Base-by-base conservation (phyloP, 2,329 filamentous ascomycete genomes). In the Neonectria neomacrospora region DNA sequence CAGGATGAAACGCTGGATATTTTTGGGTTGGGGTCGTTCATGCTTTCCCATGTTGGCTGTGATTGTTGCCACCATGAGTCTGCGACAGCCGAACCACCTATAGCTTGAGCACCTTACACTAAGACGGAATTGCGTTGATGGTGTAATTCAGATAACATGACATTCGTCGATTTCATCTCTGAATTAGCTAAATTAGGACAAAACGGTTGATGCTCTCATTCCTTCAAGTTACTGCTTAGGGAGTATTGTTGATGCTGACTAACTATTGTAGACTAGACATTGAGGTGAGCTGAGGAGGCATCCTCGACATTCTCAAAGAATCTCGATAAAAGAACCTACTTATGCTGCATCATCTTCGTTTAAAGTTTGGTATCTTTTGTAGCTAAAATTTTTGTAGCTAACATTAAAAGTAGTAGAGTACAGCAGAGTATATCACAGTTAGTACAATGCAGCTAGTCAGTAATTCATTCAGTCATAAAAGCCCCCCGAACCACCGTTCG, bases 401-500 rank as follows among this genome's bases (percentile, higher is more conserved):
- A 26, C 22, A 47, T n/a, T 26, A 47, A 26, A 12, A 47, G 16
- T 14, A 20, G 11, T 32, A 20, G n/a, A 32, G 26, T 32, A 50
- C 10, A 32, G 28, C 28, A 50, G 5, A 32, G 20, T 26, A 16
- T 6, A 16, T 14, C 14, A 47, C 41, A 23, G 22, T 37, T 41
- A 20, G 37, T 41, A 18, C 37, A 20, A 20, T 41, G 10, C n/a
- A 18, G n/a, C 37, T n/a, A 41, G 37, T 51, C 44, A 52, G 52
- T 62, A 42, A 53, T 57, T 61, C 45, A 56, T 55, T 54, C 52
- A 54, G 28, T 54, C 52, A 10, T 54, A 26, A 37, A 23, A 22
- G n/a, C 20, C 54, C 14, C 34, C n/a, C 50, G 18, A 37, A 54
- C 54, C 26, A 48, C 41, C 54, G 56, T 54, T 32, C 60, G 64